Base-by-base conservation (phyloP, 2,329 filamentous ascomycete genomes). In the Fusarium oligoseptatum region DNA sequence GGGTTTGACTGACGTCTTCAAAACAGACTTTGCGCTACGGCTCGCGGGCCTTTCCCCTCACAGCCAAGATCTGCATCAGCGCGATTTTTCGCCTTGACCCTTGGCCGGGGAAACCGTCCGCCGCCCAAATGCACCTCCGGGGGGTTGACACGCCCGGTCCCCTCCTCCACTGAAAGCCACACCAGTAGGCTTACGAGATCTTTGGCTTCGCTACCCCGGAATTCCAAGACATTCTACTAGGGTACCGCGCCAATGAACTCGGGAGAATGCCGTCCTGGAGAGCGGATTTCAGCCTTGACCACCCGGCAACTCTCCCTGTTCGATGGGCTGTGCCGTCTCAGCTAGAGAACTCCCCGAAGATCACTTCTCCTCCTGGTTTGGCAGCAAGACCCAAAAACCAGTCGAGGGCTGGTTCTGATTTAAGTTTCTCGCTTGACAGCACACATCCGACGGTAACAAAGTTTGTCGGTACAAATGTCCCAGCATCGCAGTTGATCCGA, bases 81-180 rank as follows among this genome's bases (percentile, higher is more conserved):
- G 67, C 71, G 62, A 68, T 71, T 73, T 73, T 69, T 34, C 41
- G 43, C 15, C 36, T 58, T 27, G 45, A 64, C 27, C 36, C 66
- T 27, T 48, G 12, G 34, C 14, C 45, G 55, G 20, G 52, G 24
- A 50, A 48, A 45, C 20, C 15, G 22, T 24, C 22, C 27, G 27
- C 20, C 41, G 20, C 41, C 41, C n/a, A 14, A 10, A 72, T 67
- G 61, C 66, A 60, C 62, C 32, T 70, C 29, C 36, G 60, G 60
- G 70, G 55, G 70, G 34, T 34, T 61, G 32, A 69, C 32, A 36
- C 58, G 68, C 20, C 60, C 27, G 64, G 50, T 57, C 64, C 64
- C 39, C 27, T 27, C 27, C 27, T 67, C 39, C 32, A 41, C 39
- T 41, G 17, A 34, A 39, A 14, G 12, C 36, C 41, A 61, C 45